Conservation (phyloP, 208 protist genomes). For the Wallacemonas sp. region DNA sequence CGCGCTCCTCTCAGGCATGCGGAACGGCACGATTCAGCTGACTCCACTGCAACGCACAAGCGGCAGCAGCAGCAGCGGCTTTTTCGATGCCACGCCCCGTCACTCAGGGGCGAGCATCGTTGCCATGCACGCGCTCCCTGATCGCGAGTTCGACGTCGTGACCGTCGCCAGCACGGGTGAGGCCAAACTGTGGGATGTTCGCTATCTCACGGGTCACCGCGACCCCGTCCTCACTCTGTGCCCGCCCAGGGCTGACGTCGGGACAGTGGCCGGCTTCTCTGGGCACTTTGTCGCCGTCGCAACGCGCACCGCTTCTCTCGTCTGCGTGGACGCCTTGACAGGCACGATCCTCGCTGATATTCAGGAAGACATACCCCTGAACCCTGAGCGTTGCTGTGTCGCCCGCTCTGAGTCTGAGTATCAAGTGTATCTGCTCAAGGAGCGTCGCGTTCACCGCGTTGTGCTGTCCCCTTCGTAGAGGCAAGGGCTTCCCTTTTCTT, state of each 20-base stretch:
- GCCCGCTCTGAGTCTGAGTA: constrained; percentile 2
- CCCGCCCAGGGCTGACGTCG: constrained; percentile 17
- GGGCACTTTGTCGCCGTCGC: constrained; percentile 31
- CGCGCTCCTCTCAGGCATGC: constrained; percentile 38
- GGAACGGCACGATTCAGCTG: constrained; percentile 40
- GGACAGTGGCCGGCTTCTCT: constrained; percentile 23
- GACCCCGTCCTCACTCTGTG: constrained; percentile 38
- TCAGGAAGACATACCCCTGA: constrained; percentile 10
- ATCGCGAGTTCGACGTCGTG: constrained; percentile 46
- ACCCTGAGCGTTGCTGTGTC: constrained; percentile 4
- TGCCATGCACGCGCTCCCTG: constrained; percentile 29
- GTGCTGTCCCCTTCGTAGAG: background rate
- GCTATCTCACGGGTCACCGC: constrained; percentile 30
- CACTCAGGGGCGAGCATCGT: constrained; percentile 37
- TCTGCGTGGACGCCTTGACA: constrained; percentile 29
- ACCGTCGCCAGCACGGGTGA: constrained; percentile 52
- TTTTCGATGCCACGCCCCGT: constrained; percentile 30
- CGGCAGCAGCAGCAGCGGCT: background rate
- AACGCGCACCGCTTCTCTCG: constrained; percentile 21
- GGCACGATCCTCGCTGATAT: constrained; percentile 24
- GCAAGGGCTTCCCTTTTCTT: background rate
- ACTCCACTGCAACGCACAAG: constrained; percentile 15
- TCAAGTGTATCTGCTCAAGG: constrained; percentile 14
- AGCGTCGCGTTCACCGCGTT: constrained; percentile 6
- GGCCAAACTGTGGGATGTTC: constrained; percentile 67